Conservation (phyloP, 441 rosid species). For the Populus hybrid region DNA sequence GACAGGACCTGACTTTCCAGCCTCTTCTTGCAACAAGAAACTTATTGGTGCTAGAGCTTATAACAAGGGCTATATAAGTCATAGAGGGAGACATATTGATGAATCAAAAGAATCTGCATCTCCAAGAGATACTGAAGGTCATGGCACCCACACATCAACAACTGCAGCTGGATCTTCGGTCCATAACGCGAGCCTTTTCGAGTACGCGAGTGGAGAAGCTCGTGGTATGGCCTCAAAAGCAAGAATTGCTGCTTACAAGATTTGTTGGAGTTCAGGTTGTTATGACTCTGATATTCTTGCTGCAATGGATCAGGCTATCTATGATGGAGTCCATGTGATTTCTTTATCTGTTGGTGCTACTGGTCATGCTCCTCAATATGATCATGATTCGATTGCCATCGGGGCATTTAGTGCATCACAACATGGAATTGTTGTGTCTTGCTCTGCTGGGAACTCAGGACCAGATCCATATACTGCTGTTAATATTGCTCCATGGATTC, state of each 20-base stretch:
- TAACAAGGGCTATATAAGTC: slow-evolving; percentile 43
- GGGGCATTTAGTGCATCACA: slow-evolving; percentile 68
- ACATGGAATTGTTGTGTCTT: slow-evolving; percentile 66
- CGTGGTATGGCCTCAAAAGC: slow-evolving; percentile 83
- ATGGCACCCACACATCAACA: slow-evolving; percentile 81
- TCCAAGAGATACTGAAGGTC: slow-evolving; percentile 81
- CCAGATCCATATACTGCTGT: slow-evolving; percentile 12
- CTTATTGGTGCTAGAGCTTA: slow-evolving; percentile 73
- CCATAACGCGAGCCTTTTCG: slow-evolving; percentile 34
- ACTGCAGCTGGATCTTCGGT: slow-evolving; percentile 73
- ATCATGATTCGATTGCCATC: slow-evolving; percentile 66
- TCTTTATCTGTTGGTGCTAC: slow-evolving; percentile 73
- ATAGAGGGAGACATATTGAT: slow-evolving; percentile 27
- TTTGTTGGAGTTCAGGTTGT: slow-evolving; percentile 71
- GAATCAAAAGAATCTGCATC: slow-evolving; percentile 47
- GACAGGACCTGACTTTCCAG: too few relatives aligned
- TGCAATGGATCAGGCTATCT: slow-evolving; percentile 75
- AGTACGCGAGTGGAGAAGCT: slow-evolving; percentile 60
- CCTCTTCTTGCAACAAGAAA: slow-evolving; percentile 35
- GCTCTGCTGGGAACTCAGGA: slow-evolving; percentile 93
- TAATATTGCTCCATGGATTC: slow-evolving; percentile 65
- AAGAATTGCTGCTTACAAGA: slow-evolving; percentile 76
- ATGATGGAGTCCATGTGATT: slow-evolving; percentile 73
- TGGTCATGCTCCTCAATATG: slow-evolving; percentile 62
- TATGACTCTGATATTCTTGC: slow-evolving; percentile 82